Base-by-base conservation (phyloP, 495 filamentous ascomycete species). In the Aspergillus mulundensis region DNA sequence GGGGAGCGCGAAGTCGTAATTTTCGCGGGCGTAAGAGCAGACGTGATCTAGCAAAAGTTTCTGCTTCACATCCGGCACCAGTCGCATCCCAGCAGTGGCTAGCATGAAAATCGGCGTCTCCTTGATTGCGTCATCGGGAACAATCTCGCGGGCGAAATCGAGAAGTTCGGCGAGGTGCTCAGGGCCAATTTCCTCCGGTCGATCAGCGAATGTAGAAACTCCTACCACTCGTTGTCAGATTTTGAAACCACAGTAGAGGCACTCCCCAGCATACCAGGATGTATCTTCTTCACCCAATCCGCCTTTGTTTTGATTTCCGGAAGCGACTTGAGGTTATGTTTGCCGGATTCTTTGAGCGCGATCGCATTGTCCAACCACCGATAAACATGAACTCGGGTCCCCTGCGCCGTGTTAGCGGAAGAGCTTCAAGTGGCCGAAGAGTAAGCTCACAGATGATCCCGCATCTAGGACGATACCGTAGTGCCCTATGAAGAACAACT, bases 31-130 rank as follows among this genome's bases (percentile, higher is more conserved):
- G 65, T 94, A 97, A 8, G 84, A 79, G 73, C 94, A 99, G 11
- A 95, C 86, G 60, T 92, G 81, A 52, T 81, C 72, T 24, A 96
- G 76, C 19, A 99, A 74, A 0, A 84, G 77, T 23, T 81, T 79
- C 45, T 88, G 86, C 64, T 97, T 80, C 3, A 77, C 53, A 38
- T 87, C 81, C 18, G 85, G 85, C n/a, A 99, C 79, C 14, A 99
- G 77, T 41, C 94, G 87, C 87, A 99, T 91, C 20, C 94, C 94
- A n/a, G 94, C 94, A 5, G 94, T 99, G 28, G 94, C 94, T 59
- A 97, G 88, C 28, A 99, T 74, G 63, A 96, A 99, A 21, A 99
- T 83, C 1, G 94, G 95, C 0, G 94, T 97, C 49, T 94, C 84
- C 50, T 83, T 78, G 38, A 91, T 80, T 61, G 89, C 87, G 46